Evolutionary conservation across 1,284 basidiomycete genomes (phyloP).

Genomic region (Caloboletus inedulis): DNA sequence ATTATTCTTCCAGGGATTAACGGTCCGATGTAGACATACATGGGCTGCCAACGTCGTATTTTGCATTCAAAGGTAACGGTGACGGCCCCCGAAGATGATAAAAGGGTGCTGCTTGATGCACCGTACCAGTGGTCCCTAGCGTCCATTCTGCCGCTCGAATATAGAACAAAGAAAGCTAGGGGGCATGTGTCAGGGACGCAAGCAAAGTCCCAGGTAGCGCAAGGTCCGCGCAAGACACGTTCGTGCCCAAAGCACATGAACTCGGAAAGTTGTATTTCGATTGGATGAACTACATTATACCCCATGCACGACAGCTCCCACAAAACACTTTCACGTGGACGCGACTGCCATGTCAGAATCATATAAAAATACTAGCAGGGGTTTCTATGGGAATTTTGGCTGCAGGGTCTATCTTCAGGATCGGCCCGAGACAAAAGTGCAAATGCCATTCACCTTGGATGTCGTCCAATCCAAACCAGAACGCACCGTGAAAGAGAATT

Average conservation of each 20-base stretch:
- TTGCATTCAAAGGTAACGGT: neutral
- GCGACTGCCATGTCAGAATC: neutral
- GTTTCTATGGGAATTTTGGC: neutral
- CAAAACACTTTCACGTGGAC: neutral
- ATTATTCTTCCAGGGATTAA: neutral
- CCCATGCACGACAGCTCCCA: neutral
- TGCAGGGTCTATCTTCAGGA: neutral
- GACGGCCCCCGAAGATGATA: neutral
- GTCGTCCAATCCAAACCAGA: neutral
- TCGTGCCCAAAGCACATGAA: conserved; percentile 10
- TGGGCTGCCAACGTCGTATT: neutral
- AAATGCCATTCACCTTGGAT: neutral
- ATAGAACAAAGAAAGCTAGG: neutral
- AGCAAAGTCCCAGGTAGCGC: neutral
- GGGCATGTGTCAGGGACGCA: neutral
- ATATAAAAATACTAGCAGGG: neutral
- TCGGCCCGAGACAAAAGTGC: neutral
- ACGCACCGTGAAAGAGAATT: neutral
- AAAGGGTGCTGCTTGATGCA: neutral
- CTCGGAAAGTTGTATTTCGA: neutral
- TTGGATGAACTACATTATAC: neutral
- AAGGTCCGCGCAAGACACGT: conserved; percentile 14
- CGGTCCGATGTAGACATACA: neutral
- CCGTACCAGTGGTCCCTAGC: neutral
- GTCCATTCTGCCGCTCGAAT: neutral